phyloP scores from a whole-genome alignment of 495 filamentous ascomycete species.

The Aspergillus egyptiacus region DNA sequence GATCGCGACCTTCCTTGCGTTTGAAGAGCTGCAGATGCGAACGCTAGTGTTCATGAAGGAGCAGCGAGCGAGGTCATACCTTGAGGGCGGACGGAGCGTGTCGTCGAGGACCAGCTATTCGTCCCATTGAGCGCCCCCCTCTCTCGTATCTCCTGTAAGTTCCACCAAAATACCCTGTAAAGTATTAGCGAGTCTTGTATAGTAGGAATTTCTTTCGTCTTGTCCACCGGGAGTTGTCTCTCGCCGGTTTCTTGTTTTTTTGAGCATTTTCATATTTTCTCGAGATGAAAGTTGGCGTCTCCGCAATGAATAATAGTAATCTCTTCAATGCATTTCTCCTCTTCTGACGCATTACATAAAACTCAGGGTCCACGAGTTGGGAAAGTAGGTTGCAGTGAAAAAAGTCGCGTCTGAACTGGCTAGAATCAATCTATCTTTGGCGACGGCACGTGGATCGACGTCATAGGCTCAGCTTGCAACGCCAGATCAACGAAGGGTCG shows the following conservation, averaged over 20 bases:
- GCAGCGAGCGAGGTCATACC: constrained; percentile 18
- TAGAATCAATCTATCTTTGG: too few relatives aligned
- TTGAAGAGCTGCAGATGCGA: constrained; percentile 32
- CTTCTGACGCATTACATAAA: too few relatives aligned
- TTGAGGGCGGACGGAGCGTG: not conserved
- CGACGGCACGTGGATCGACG: constrained; percentile 36
- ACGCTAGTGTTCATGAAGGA: constrained; percentile 28
- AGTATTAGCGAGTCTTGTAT: not conserved
- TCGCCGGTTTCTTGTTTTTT: not conserved
- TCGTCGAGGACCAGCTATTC: constrained; percentile 1
- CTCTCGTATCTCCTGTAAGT: not conserved
- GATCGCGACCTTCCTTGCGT: constrained; percentile 30
- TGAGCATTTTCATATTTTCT: not conserved
- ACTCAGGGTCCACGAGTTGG: too few relatives aligned
- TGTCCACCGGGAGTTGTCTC: too few relatives aligned
- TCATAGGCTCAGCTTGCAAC: constrained; percentile 29
- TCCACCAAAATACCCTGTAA: not conserved
- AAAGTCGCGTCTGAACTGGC: too few relatives aligned
- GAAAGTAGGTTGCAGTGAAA: not conserved
- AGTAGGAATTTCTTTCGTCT: too few relatives aligned
- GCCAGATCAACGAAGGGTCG: not conserved
- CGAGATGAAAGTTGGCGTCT: not conserved
- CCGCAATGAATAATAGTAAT: too few relatives aligned
- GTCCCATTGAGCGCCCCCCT: not conserved
- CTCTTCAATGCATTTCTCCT: too few relatives aligned